Evolutionary conservation across 495 filamentous ascomycete genomes (phyloP), one percentile per base, ranked within the genome.

Genomic region (Viridothelium virens): DNA sequence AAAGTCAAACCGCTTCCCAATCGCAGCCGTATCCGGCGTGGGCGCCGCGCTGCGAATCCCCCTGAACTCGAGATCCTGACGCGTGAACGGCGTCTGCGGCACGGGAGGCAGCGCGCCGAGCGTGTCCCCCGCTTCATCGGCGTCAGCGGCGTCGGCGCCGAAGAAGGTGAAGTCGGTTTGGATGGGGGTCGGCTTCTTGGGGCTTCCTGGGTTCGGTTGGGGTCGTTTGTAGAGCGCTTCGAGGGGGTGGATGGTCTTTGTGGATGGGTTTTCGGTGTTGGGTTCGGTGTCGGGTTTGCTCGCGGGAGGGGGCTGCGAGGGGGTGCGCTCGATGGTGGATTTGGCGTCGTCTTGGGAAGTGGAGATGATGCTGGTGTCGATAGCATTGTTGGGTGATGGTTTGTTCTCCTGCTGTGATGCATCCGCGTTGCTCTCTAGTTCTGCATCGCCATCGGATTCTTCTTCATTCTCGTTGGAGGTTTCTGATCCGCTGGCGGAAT

Each of bases 11-110:
- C 68, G 78, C 25, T 82, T 81, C 38, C 78, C 83, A 25, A 87
- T 85, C 65, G 89, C 83, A n/a, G 90, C 89, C 0, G 94, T 97
- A 71, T 98, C 94, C 0, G 94, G 94, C 0, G 94, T 97, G 2
- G 94, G 94, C 0, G 94, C 94, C 11, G 92, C 92, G 70, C 91
- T 95, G 53, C 92, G 81, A 16, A 89, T 69, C 18, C 85, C 85
- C 46, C 92, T 84, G 64, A 80, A 81, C 70, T 91, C 87, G 11
- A 93, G 80, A 66, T 96, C 91, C 65, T 84, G 83, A 65, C 87
- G 86, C 2, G 88, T 89, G 73, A 86, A 95, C 0, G 92, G 92
- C 0, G 92, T 94, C 68, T 91, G 84, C 2, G 90, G 91, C 18
- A 73, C 71, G 46, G 77, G 73, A 65, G 77, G 18, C 4, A 31